phyloP scores from a whole-genome alignment of 352 stramenopile genomes.

The Phytophthora pini region DNA sequence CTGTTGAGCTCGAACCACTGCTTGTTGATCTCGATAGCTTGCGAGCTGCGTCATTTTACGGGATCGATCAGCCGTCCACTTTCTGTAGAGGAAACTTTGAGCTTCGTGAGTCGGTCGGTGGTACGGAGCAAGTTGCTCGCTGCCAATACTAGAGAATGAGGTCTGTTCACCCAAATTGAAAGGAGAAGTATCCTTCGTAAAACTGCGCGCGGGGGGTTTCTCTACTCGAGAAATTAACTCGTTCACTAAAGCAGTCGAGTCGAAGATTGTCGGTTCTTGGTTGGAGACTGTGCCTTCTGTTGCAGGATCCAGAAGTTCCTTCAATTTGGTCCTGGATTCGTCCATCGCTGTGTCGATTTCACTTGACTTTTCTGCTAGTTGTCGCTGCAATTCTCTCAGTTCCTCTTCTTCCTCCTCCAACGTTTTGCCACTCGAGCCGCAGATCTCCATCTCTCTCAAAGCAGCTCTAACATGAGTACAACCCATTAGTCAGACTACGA shows the following conservation, averaged over 20 bases:
- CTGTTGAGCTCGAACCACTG: slow-evolving; percentile 38
- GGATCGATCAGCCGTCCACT: slow-evolving; percentile 30
- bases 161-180: not conserved
- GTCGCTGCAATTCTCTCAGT: slow-evolving; percentile 23
- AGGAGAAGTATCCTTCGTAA: not conserved
- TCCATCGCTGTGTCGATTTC: slow-evolving; percentile 32
- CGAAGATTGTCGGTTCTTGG: slow-evolving; percentile 35
- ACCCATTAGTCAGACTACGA: not conserved
- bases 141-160: not conserved
- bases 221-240: slow-evolving; percentile 33
- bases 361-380: slow-evolving; percentile 16
- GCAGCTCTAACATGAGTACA: slow-evolving; percentile 29
- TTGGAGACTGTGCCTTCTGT: slow-evolving; percentile 2
- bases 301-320: slow-evolving; percentile 21
- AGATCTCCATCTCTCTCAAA: slow-evolving; percentile 48
- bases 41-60: slow-evolving; percentile 30
- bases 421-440: slow-evolving; percentile 23
- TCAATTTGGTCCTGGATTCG: slow-evolving; percentile 30
- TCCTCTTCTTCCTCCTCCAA: slow-evolving; percentile 42
- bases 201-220: not conserved
- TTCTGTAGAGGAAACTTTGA: slow-evolving; percentile 41
- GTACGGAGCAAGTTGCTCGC: not conserved
- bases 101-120: slow-evolving; percentile 14
- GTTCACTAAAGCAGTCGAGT: slow-evolving; percentile 33
- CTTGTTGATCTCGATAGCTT: slow-evolving; percentile 22